A percentile compares a stretch with the other conserved stretches of the same genome.
Conservation (phyloP, 2,329 filamentous ascomycete species). For the Penicillium sp. region DNA sequence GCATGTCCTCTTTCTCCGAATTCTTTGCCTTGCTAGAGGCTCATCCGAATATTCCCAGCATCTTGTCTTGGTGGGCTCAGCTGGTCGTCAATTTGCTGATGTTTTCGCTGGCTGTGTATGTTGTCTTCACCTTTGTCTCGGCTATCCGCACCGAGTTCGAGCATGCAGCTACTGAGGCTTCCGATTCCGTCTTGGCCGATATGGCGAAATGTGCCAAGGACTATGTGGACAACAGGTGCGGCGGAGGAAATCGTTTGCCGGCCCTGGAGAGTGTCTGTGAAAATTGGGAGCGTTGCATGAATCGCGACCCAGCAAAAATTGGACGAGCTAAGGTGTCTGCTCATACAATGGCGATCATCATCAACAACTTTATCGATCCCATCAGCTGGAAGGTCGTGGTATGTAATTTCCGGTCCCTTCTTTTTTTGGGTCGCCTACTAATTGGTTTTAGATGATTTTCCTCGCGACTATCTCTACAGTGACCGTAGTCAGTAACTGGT, state of each 20-base stretch:
- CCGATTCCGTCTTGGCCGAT: conserved; percentile 67
- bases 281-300: conserved; percentile 86
- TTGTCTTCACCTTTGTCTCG: conserved; percentile 67
- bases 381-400: conserved; percentile 83
- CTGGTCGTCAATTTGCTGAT: conserved; percentile 54
- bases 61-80: conserved; percentile 67
- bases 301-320: conserved; percentile 73
- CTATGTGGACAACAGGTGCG: conserved; percentile 76
- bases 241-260: conserved; percentile 64
- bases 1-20: conserved; percentile 44
- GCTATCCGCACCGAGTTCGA: conserved; percentile 75
- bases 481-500: conserved; percentile 60
- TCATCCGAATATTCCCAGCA: conserved; percentile 65
- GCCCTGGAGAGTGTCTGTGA: conserved; percentile 72
- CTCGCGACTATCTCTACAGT: conserved; percentile 45
- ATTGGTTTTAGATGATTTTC: conserved; percentile 36
- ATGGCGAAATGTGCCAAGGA: conserved; percentile 72
- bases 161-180: conserved; percentile 67
- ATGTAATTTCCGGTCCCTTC: conserved; percentile 26
- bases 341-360: conserved; percentile 84
- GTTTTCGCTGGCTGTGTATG: conserved; percentile 55
- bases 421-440: conserved; percentile 7
- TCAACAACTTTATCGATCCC: conserved; percentile 89
- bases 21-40: conserved; percentile 64
- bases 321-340: conserved; percentile 79